Evolutionary conservation across 345 rosid genomes (phyloP).

Genomic region (Rhodamnia argentea): DNA sequence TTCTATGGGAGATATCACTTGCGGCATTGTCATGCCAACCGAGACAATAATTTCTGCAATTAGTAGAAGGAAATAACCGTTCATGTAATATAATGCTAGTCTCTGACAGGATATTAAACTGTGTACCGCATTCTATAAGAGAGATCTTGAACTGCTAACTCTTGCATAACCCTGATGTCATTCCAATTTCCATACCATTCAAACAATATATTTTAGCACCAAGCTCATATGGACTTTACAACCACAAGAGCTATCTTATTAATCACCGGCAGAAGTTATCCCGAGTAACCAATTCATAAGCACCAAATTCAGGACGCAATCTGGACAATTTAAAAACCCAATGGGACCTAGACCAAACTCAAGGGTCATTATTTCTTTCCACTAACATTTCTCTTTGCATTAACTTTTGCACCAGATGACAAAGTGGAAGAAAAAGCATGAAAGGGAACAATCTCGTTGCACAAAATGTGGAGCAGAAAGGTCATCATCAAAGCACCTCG

Average conservation of each 20-base stretch:
- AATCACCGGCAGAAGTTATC: neutral
- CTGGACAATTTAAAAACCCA: neutral
- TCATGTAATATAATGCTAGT: neutral
- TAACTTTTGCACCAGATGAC: neutral
- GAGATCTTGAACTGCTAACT: neutral
- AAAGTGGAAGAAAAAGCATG: neutral
- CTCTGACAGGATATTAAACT: neutral
- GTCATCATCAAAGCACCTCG: neutral
- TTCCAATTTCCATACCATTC: neutral
- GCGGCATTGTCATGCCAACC: conserved; percentile 89
- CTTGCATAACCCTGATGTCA: neutral
- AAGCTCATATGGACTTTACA: neutral
- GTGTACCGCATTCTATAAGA: neutral
- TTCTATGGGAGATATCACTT: conserved; percentile 48
- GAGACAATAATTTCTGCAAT: conserved; percentile 74
- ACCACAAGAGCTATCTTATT: neutral
- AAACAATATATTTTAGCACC: neutral
- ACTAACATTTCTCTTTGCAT: neutral
- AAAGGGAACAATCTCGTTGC: neutral
- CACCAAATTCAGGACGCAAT: neutral
- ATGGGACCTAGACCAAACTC: neutral
- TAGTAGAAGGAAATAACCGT: neutral
- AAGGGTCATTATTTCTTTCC: neutral
- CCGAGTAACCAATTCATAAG: neutral
- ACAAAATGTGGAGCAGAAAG: neutral